A percentile compares a stretch with the other conserved stretches of the same genome.
phyloP scores from a whole-genome alignment of 306 rosid species.

The Glycine latifolia region DNA sequence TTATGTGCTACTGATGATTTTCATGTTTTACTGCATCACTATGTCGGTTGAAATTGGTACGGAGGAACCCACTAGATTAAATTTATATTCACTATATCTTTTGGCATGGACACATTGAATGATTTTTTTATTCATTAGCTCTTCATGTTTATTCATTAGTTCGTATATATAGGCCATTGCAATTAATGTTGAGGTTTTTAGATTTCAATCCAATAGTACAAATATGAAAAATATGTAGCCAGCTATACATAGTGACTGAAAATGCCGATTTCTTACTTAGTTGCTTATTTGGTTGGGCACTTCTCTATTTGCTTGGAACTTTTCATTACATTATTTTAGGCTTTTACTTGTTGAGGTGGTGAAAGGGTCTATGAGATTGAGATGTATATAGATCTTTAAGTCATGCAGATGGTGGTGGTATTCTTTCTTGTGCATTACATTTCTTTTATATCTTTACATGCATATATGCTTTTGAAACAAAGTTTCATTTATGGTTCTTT shows the following conservation, averaged over 20 bases:
- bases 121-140: not conserved
- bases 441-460: slow-evolving; percentile 63
- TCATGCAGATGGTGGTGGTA: slow-evolving; percentile 42
- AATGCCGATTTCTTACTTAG: slow-evolving; percentile 10
- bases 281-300: slow-evolving; percentile 36
- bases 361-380: slow-evolving; percentile 45
- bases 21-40: slow-evolving; percentile 30
- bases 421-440: slow-evolving; percentile 56
- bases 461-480: slow-evolving; percentile 60
- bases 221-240: not conserved
- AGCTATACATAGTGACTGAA: slow-evolving; percentile 4
- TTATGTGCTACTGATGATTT: slow-evolving; percentile 32
- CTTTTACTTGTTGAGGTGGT: slow-evolving; percentile 44
- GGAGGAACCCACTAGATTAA: not conserved
- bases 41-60: slow-evolving; percentile 23
- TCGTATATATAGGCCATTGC: not conserved
- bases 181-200: not conserved
- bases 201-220: not conserved
- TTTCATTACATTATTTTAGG: slow-evolving; percentile 44
- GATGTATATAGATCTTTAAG: slow-evolving; percentile 42
- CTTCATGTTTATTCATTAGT: not conserved
- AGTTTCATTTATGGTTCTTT: slow-evolving; percentile 63
- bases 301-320: slow-evolving; percentile 12
- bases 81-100: not conserved
- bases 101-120: slow-evolving; percentile 22